Base-by-base conservation (phyloP, 495 filamentous ascomycete species). In the Penicillium desertorum region DNA sequence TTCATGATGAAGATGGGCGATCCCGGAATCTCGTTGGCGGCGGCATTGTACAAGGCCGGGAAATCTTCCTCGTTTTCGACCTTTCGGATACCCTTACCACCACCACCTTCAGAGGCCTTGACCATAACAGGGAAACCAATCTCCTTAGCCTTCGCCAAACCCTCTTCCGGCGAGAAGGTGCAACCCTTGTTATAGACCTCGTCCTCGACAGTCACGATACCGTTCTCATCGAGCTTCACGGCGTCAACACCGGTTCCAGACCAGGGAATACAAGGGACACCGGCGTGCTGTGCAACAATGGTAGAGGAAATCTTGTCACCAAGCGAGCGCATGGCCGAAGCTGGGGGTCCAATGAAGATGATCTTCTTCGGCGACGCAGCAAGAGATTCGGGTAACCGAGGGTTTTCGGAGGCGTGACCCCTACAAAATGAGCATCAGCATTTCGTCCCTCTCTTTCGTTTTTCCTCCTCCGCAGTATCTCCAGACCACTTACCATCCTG, bases 1-100 rank as follows among this genome's bases (percentile, higher is more conserved):
- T 99, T 97, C 94, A 99, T 99, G 76, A 99, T 92, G 80, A 99
- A 99, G 68, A 99, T 99, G 29, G 94, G 94, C 25, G 95, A 98
- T 41, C 94, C 94, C n/a, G 94, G 94, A 62, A 99, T 96, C 79
- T 99, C 94, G 73, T 86, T 94, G 2, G 93, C 91, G 29, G 95
- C 94, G 29, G 94, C 95, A 64, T 92, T 92, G 79, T 98, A 99
- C 45, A 97, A 78, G 60, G 77, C 74, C 59, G 83, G 78, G 68
- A 99, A 99, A 42, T 88, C 83, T 51, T 92, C 89, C 68, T 96
- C 92, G 27, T 74, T 81, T 50, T 96, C 84, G 56, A 92, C 95
- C 77, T 97, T 98, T 64, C 94, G 89, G 70, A 99, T 99, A 84
- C 94, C 94, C 81, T 99, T 99, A 69, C 94, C 94, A 77, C 94